These are phyloP conservation scores for Cronartium quercuum DNA, from an alignment of 1,284 basidiomycete species.

Conservation along the genomic window DNA sequence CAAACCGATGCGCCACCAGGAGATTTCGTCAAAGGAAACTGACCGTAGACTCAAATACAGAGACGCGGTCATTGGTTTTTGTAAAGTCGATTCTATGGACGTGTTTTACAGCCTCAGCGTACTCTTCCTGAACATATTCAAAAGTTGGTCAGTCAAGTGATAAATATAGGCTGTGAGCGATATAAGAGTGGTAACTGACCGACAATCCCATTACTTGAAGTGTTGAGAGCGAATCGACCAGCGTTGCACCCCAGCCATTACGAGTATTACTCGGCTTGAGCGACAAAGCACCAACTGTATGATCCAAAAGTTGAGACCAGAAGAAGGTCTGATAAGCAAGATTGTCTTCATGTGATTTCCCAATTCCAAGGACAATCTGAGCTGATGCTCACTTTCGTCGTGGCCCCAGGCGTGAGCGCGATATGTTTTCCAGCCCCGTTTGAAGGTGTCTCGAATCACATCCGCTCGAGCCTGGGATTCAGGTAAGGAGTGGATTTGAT, in stretches of 20 bases:
- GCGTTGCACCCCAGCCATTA: slow-evolving; percentile 45
- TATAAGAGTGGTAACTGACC: slow-evolving; percentile 40
- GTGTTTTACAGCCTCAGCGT: neutral
- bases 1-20: no score
- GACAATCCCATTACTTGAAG: slow-evolving; percentile 45
- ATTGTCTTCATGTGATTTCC: neutral
- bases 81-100: neutral
- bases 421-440: neutral
- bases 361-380: neutral
- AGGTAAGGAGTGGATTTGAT: neutral
- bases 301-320: neutral
- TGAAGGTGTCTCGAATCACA: neutral
- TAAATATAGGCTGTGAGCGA: neutral
- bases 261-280: neutral
- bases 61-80: neutral
- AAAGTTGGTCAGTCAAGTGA: neutral
- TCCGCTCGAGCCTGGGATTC: neutral
- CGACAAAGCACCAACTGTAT: neutral
- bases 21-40: no score
- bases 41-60: neutral
- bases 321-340: neutral
- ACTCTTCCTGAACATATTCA: neutral
- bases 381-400: slow-evolving; percentile 7
- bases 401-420: neutral
- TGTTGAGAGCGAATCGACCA: slow-evolving; percentile 45